These are phyloP conservation scores for Volvox reticuliferus DNA, from an alignment of 139 green algal genomes.

Conservation along the genomic window DNA sequence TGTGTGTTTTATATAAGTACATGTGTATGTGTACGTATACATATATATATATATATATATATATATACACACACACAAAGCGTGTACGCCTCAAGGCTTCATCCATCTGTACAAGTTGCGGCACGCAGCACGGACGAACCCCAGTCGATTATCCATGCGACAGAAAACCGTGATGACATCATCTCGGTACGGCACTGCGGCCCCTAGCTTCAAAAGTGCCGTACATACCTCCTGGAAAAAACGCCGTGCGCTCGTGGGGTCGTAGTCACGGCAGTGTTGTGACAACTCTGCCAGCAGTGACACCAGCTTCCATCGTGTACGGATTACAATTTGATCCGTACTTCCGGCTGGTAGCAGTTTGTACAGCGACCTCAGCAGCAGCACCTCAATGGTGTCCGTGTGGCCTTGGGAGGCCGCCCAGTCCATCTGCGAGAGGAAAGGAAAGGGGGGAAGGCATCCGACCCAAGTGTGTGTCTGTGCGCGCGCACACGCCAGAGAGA, in stretches of 20 bases:
- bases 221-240: slow-evolving; percentile 23
- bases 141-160: too few relatives aligned
- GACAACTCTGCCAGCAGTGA: neutral
- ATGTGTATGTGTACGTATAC: too few relatives aligned
- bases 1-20: too few relatives aligned
- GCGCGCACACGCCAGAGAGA: too few relatives aligned
- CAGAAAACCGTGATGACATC: too few relatives aligned
- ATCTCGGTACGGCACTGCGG: too few relatives aligned
- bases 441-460: neutral
- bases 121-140: too few relatives aligned
- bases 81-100: too few relatives aligned
- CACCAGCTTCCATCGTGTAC: slow-evolving; percentile 4
- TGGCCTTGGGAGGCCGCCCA: slow-evolving; percentile 31
- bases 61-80: too few relatives aligned
- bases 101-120: too few relatives aligned
- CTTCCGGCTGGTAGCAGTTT: neutral
- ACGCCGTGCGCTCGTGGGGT: neutral
- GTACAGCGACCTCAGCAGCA: slow-evolving; percentile 13
- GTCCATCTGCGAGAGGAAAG: neutral
- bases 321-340: neutral
- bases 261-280: slow-evolving; percentile 2
- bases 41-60: too few relatives aligned
- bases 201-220: neutral
- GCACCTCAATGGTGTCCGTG: slow-evolving; percentile 28
- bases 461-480: too few relatives aligned